Evolutionary conservation across 2,329 filamentous ascomycete genomes (phyloP).

Genomic region (Fusarium albosuccineum): DNA sequence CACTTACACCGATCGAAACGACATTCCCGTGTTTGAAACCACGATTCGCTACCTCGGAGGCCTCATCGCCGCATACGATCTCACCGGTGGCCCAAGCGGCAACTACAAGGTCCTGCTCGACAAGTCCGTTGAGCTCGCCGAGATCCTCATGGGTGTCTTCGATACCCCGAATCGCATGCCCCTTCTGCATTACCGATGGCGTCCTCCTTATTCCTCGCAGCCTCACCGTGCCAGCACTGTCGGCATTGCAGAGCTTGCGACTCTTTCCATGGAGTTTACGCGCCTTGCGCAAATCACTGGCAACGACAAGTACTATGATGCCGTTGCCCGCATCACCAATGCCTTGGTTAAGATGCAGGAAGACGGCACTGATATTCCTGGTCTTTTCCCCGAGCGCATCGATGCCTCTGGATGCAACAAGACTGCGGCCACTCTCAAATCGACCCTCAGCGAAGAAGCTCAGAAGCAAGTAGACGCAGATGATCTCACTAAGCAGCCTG

Average conservation of each 20-base stretch:
- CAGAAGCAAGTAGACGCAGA: conserved; percentile 53
- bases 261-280: conserved; percentile 89
- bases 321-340: conserved; percentile 86
- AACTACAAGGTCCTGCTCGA: conserved; percentile 76
- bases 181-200: conserved; percentile 83
- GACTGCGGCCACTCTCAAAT: conserved; percentile 55
- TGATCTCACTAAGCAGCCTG: conserved; percentile 45
- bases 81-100: conserved; percentile 72
- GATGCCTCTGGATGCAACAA: conserved; percentile 85
- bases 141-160: conserved; percentile 85
- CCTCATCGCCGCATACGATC: conserved; percentile 86
- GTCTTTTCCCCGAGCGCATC: conserved; percentile 83
- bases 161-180: conserved; percentile 97
- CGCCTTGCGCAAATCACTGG: conserved; percentile 87
- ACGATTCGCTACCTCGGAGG: conserved; percentile 93
- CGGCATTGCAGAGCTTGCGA: conserved; percentile 80
- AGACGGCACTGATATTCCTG: conserved; percentile 75
- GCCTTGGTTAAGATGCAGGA: conserved; percentile 82
- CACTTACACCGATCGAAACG: conserved; percentile 72
- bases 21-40: conserved; percentile 94
- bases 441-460: conserved; percentile 51
- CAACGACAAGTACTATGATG: conserved; percentile 88
- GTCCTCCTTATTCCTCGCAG: conserved; percentile 72
- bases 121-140: conserved; percentile 83
- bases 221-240: conserved; percentile 72